Base-by-base conservation (phyloP, 371 early-diverging fungal genomes). In the Dinochytrium kinnereticum region DNA sequence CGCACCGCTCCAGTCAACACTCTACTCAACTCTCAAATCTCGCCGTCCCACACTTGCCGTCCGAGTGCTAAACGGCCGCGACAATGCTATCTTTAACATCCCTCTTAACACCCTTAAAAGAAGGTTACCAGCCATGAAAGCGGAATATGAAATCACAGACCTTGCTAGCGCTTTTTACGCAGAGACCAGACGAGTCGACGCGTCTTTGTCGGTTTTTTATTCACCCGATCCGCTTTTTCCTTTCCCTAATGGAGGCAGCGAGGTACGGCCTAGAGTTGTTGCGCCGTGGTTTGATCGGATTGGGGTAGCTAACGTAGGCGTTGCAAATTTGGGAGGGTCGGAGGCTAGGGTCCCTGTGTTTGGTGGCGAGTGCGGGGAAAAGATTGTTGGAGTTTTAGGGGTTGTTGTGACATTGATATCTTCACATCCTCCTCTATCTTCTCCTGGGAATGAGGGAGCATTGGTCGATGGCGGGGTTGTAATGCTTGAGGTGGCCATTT, bases 61-160 rank as follows among this genome's bases (percentile, higher is more conserved):
- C 24, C 70, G 75, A 21, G 78, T 82, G 17, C 65, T 79, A 15
- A 79, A 82, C 61, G 80, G 78, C 24, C 87, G 90, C 50, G 87
- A 94, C 78, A 83, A 88, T 19, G 85, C 88, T 19, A 79, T 92
- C 51, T 92, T 94, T 73, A 72, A 89, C 3, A 94, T 94, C 94
- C 88, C 94, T 0, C 77, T 94, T 1, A 88, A 85, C 33, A 88
- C 88, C 51, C 87, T 96, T 36, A 88, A 85, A 51, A 79, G 76
- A 30, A 87, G 90, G 21, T 78, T 96, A 15, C 87, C 89, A 44
- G 87, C 88, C 49, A 94, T 96, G 96, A 89, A 92, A 15, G 90
- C 90, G 31, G 78, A 93, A 64, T 91, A 91, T 76, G 89, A 92
- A 55, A 88, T 90, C 73, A 86, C 89, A 65, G 94, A 93, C 68